These are phyloP conservation scores for Monoraphidium neglectum DNA, from an alignment of 139 green algal genomes.

Conservation along the genomic window DNA sequence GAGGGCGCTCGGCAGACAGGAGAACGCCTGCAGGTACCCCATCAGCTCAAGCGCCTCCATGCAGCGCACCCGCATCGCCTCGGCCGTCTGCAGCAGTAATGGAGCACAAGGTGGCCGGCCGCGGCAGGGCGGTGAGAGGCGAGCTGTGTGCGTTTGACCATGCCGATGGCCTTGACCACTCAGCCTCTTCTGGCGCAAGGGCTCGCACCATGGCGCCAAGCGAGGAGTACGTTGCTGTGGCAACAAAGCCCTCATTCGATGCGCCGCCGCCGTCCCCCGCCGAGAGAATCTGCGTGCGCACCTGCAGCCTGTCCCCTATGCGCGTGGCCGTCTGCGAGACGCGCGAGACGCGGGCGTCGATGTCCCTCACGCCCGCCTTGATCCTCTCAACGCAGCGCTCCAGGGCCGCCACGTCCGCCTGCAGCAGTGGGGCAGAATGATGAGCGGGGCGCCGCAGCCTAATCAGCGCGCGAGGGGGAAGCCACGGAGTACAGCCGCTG, in stretches of 20 bases:
- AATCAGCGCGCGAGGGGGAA: background rate
- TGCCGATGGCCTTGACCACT: too few species aligned
- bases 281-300: too few species aligned
- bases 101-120: background rate
- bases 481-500: background rate
- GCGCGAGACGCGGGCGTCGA: conserved; percentile 46
- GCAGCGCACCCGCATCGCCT: conserved; percentile 12
- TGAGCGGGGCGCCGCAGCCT: background rate
- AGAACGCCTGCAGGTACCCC: conserved; percentile 26
- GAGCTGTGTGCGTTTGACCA: too few species aligned
- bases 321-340: conserved; percentile 52
- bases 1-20: conserved; percentile 2
- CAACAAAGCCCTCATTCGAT: too few species aligned
- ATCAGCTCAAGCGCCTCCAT: conserved; percentile 36
- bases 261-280: too few species aligned
- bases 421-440: background rate
- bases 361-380: conserved; percentile 41
- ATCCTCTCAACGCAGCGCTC: conserved; percentile 34
- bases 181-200: too few species aligned
- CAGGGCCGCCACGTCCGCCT: conserved; percentile 37
- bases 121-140: too few species aligned
- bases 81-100: conserved; percentile 22
- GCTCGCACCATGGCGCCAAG: too few species aligned
- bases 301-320: conserved; percentile 49
- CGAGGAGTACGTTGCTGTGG: too few species aligned